Conservation (phyloP, 192 early-diverging fungal genomes). For the Tieghemiomyces parasiticus region DNA sequence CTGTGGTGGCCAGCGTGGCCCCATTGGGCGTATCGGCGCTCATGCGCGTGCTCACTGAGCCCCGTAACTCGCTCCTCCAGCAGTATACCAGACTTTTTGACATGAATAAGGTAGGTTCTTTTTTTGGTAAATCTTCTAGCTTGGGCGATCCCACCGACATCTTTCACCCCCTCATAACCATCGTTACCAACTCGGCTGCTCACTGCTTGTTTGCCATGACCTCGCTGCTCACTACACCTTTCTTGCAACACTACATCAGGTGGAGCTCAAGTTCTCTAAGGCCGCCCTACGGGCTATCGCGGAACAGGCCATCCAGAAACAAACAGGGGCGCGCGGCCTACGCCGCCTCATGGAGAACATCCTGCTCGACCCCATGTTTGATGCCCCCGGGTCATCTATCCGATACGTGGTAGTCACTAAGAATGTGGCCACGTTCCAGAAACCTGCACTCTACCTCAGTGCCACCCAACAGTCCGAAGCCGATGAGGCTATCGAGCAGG, state of each 20-base stretch:
- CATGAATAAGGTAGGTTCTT: conserved; percentile 36
- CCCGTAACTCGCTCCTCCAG: conserved; percentile 63
- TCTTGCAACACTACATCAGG: too few relatives aligned
- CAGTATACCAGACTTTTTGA: conserved; percentile 68
- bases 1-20: conserved; percentile 62
- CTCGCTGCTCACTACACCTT: conserved; percentile 2
- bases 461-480: conserved; percentile 28
- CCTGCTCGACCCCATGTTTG: conserved; percentile 69
- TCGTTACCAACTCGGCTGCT: too few relatives aligned
- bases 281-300: conserved; percentile 56
- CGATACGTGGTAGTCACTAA: conserved; percentile 56
- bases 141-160: not conserved
- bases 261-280: conserved; percentile 56
- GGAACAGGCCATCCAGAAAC: conserved; percentile 54
- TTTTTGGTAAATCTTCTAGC: not conserved
- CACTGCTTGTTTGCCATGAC: not conserved
- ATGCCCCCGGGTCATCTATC: conserved; percentile 55
- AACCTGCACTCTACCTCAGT: conserved; percentile 44
- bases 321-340: conserved; percentile 77
- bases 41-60: conserved; percentile 60
- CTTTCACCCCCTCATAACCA: too few relatives aligned
- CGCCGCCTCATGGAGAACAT: conserved; percentile 72
- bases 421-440: conserved; percentile 43
- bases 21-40: conserved; percentile 50
- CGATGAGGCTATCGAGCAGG: conserved; percentile 27